Conservation (phyloP, 208 protist genomes). For the Leptomonas seymouri region DNA sequence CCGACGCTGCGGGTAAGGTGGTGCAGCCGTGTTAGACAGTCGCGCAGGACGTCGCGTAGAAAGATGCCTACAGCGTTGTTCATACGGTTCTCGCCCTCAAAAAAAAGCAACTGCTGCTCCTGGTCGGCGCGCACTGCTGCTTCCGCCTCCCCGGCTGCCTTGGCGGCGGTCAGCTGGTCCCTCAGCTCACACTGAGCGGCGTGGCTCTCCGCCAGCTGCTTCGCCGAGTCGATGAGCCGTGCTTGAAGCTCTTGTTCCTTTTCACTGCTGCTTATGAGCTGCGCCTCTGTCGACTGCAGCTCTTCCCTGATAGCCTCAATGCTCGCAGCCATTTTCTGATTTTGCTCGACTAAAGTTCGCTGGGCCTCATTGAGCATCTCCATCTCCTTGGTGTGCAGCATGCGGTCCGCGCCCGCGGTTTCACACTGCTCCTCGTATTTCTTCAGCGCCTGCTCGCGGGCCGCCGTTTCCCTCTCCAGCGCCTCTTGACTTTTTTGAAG, state of each 20-base stretch:
- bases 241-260: background rate
- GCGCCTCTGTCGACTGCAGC: background rate
- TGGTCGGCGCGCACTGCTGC: background rate
- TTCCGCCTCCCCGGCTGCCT: slow-evolving; percentile 8
- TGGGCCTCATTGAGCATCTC: slow-evolving; percentile 1
- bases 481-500: slow-evolving; percentile 8
- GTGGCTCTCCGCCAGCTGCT: slow-evolving; percentile 6
- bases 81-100: slow-evolving; percentile 21
- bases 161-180: slow-evolving; percentile 5
- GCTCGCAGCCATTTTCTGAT: slow-evolving; percentile 1
- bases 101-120: slow-evolving; percentile 13
- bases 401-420: background rate
- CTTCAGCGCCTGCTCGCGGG: slow-evolving; percentile 15
- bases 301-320: slow-evolving; percentile 2
- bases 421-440: slow-evolving; percentile 11
- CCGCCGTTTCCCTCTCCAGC: background rate
- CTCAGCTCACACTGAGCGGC: background rate
- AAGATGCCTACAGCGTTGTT: slow-evolving; percentile 42
- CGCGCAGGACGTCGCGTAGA: slow-evolving; percentile 45
- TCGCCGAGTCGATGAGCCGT: background rate
- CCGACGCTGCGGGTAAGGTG: slow-evolving; percentile 20
- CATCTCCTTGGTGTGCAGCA: slow-evolving; percentile 9
- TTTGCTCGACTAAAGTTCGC: background rate
- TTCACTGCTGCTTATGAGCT: background rate
- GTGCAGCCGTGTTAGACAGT: slow-evolving; percentile 35